Evolutionary conservation across 345 rosid genomes (phyloP).

Genomic region (Corchorus capsularis): DNA sequence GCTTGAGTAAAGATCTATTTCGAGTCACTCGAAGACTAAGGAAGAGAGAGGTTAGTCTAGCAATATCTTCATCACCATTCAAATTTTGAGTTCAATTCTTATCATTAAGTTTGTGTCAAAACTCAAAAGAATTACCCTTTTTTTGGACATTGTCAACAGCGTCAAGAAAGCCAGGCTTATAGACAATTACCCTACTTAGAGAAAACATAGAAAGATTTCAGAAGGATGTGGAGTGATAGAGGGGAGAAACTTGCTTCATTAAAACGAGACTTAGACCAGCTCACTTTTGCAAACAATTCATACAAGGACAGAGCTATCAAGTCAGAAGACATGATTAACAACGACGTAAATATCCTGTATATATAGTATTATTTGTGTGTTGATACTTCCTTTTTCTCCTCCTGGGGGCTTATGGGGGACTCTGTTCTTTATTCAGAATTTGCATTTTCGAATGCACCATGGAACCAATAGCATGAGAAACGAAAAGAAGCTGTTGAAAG

Average conservation of each 20-base stretch:
- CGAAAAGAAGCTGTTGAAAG: slow-evolving; percentile 14
- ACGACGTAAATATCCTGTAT: slow-evolving; percentile 2
- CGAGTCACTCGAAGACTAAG: background rate
- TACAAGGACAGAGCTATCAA: slow-evolving; percentile 1
- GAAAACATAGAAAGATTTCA: background rate
- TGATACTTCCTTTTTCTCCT: background rate
- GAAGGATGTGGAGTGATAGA: background rate
- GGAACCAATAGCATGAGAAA: background rate
- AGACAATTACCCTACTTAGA: background rate
- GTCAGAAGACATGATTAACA: background rate
- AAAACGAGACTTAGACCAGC: slow-evolving; percentile 11
- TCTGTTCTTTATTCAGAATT: background rate
- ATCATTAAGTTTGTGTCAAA: background rate
- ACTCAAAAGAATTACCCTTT: background rate
- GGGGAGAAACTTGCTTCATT: background rate
- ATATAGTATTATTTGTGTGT: too few species aligned
- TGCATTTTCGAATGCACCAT: background rate
- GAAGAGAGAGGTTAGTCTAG: background rate
- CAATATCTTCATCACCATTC: too few species aligned
- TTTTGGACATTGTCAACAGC: background rate
- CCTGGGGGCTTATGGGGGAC: background rate
- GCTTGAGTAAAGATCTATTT: background rate
- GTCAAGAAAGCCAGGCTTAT: background rate
- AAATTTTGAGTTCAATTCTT: too few species aligned
- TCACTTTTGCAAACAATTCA: slow-evolving; percentile 13